phyloP scores from a whole-genome alignment of 192 early-diverging fungal genomes.

The Chytriomyces hyalinus region DNA sequence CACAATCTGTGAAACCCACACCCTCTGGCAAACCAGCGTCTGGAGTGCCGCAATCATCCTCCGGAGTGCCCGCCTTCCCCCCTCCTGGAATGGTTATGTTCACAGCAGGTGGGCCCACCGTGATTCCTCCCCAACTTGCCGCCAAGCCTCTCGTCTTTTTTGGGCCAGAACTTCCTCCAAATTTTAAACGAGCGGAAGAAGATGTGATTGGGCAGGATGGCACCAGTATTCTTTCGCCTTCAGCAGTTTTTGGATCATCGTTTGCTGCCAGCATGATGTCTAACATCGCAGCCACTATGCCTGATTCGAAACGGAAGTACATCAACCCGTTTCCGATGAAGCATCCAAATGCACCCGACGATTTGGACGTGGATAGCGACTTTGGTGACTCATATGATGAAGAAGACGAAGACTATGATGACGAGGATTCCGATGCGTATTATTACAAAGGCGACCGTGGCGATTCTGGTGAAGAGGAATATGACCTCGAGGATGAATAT shows the following conservation, averaged over 20 bases:
- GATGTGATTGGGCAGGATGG: not conserved
- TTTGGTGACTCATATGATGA: conserved; percentile 23
- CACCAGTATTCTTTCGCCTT: not conserved
- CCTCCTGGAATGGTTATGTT: not conserved
- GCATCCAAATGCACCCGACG: conserved; percentile 19
- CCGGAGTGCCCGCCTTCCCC: not conserved
- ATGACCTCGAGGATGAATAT: conserved; percentile 1
- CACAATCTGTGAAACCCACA: not conserved
- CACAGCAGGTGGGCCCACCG: not conserved
- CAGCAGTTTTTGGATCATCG: not conserved
- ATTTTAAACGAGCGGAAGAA: not conserved
- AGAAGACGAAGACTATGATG: not conserved
- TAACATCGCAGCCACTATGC: not conserved
- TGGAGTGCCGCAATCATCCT: not conserved
- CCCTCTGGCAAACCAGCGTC: not conserved
- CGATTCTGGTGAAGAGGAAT: not conserved
- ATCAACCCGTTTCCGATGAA: conserved; percentile 23
- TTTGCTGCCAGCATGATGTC: not conserved
- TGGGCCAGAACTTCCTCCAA: conserved; percentile 28
- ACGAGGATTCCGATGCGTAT: not conserved
- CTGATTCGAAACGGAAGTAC: conserved; percentile 7
- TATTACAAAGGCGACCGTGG: conserved; percentile 2
- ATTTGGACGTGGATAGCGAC: conserved; percentile 14
- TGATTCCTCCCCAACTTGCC: not conserved
- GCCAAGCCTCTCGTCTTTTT: conserved; percentile 5